These are phyloP conservation scores for Datura wrightii DNA, from an alignment of 257 asterid species.

Conservation along the genomic window DNA sequence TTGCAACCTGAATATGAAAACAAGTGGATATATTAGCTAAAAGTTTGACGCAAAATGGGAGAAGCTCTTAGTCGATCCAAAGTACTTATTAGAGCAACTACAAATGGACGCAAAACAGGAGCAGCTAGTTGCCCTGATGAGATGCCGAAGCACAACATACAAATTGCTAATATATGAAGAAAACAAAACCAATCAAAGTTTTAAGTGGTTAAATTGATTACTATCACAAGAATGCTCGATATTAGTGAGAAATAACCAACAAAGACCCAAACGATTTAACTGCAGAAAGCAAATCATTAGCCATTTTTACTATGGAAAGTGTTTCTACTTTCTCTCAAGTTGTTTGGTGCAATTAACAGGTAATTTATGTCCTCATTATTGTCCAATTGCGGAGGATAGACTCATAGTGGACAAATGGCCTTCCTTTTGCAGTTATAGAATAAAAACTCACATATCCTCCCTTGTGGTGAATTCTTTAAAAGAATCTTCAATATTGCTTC, in stretches of 20 bases:
- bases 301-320: not conserved
- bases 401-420: not conserved
- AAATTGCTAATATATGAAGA: not conserved
- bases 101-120: not conserved
- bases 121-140: not conserved
- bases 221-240: not conserved
- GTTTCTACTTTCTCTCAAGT: not conserved
- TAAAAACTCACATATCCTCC: slow-evolving; percentile 74
- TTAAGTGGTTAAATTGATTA: not conserved
- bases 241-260: not conserved
- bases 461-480: slow-evolving; percentile 89
- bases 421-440: not conserved
- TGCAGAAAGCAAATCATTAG: not conserved
- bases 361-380: not conserved
- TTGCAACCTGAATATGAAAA: slow-evolving; percentile 65
- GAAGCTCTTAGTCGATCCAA: not conserved
- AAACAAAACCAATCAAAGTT: not conserved
- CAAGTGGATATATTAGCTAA: not conserved
- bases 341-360: not conserved
- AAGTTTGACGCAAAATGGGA: not conserved
- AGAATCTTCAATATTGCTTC: slow-evolving; percentile 90
- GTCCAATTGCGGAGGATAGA: not conserved
- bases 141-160: not conserved
- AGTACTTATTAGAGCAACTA: not conserved
- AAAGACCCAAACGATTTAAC: not conserved